Evolutionary conservation across 2,329 filamentous ascomycete species (phyloP).

Genomic region (Epichloe baconii): DNA sequence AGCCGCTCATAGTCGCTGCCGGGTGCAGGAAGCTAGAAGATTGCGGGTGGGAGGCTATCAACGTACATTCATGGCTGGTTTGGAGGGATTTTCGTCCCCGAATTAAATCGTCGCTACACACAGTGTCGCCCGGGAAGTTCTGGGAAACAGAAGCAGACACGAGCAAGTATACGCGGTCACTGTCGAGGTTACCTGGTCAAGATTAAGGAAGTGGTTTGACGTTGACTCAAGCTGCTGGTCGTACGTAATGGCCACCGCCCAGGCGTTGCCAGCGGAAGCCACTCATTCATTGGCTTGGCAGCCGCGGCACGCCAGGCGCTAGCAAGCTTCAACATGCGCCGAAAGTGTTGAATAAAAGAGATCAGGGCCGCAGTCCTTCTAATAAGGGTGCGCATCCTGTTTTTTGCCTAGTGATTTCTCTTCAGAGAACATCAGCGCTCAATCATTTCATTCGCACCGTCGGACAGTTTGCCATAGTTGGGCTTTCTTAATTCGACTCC

Average conservation of each 20-base stretch:
- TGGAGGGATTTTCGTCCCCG: background rate
- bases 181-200: constrained; percentile 2
- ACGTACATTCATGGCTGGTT: constrained; percentile 43
- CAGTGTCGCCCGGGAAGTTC: background rate
- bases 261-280: background rate
- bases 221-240: background rate
- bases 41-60: background rate
- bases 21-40: no score
- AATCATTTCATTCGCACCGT: no score
- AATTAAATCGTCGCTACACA: background rate
- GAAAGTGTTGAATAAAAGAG: no score
- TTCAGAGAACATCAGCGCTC: no score
- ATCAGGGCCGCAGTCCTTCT: no score
- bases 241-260: background rate
- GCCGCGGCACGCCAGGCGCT: background rate
- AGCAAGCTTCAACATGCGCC: no score
- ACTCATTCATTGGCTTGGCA: constrained; percentile 5
- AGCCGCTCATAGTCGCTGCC: background rate
- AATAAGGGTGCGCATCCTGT: no score
- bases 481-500: no score
- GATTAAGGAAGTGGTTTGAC: constrained; percentile 1
- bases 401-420: no score
- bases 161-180: background rate
- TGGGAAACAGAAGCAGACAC: background rate
- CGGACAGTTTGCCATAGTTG: no score